A percentile compares a stretch with the other conserved stretches of the same genome.
phyloP scores from a whole-genome alignment of 1,139 yeast species.

The Kluyveromyces sp. region DNA sequence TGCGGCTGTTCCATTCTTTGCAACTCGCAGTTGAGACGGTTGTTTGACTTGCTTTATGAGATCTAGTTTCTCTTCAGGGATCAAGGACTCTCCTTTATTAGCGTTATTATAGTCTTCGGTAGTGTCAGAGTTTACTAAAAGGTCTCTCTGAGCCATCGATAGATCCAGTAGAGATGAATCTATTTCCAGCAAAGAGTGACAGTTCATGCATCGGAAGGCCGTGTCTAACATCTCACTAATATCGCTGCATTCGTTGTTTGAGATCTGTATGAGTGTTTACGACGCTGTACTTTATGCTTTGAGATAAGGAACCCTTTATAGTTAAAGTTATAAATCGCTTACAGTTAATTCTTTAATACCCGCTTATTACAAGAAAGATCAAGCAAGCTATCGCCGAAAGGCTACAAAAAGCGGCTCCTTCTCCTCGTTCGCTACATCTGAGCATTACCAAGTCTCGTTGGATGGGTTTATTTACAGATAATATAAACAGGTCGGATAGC shows the following conservation, averaged over 20 bases:
- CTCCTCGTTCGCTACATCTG: too few species aligned
- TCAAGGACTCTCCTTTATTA: slow-evolving; percentile 11
- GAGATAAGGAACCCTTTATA: too few species aligned
- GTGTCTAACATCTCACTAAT: slow-evolving; percentile 1
- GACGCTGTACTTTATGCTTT: too few species aligned
- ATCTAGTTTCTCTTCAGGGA: slow-evolving; percentile 34
- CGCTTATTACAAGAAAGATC: background rate
- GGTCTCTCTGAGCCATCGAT: slow-evolving; percentile 46
- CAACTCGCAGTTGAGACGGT: slow-evolving; percentile 12
- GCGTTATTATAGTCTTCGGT: slow-evolving; percentile 16
- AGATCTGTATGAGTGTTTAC: too few species aligned
- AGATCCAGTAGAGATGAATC: slow-evolving; percentile 49
- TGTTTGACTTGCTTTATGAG: slow-evolving; percentile 26
- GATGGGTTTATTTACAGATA: too few species aligned
- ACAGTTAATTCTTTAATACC: background rate
- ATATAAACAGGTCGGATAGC: too few species aligned
- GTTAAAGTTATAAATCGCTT: too few species aligned
- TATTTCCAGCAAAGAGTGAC: slow-evolving; percentile 50
- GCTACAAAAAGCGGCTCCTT: too few species aligned
- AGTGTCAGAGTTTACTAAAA: slow-evolving; percentile 33
- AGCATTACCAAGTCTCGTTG: too few species aligned
- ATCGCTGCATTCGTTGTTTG: background rate
- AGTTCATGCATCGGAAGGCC: slow-evolving; percentile 44
- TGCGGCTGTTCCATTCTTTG: slow-evolving; percentile 14
- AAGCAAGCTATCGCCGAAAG: too few species aligned